Percentiles rank a stretch among this genome's conserved stretches.
Evolutionary conservation across 768 basidiomycete species (phyloP).

Genomic region (Auriscalpium microsporum): DNA sequence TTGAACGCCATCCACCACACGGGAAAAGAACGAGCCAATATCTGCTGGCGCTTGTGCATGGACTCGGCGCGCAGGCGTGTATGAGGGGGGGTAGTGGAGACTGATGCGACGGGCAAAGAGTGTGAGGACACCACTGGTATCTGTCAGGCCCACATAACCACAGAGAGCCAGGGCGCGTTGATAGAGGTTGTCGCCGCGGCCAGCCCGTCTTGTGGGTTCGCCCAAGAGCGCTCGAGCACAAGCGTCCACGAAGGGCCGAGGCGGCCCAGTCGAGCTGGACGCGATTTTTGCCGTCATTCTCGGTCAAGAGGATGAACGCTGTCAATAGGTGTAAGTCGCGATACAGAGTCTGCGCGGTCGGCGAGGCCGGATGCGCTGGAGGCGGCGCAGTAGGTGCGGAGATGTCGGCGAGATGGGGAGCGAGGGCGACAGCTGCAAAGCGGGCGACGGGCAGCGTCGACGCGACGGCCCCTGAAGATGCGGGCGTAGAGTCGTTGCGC

Average conservation of each 20-base stretch:
- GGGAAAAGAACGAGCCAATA: constrained; percentile 22
- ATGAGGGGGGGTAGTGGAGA: constrained; percentile 7
- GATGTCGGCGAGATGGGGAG: constrained; percentile 33
- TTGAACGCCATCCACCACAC: constrained; percentile 29
- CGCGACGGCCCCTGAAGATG: constrained; percentile 47
- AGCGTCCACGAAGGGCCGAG: constrained; percentile 39
- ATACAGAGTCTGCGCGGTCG: constrained; percentile 19
- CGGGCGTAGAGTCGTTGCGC: constrained; percentile 35
- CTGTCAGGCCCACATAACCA: constrained; percentile 56
- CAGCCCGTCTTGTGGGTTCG: constrained; percentile 40
- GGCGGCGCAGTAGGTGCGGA: constrained; percentile 28
- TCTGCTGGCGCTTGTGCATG: constrained; percentile 17
- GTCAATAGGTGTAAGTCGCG: too few relatives aligned
- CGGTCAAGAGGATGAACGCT: constrained; percentile 48
- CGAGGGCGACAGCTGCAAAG: constrained; percentile 33
- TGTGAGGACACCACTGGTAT: constrained; percentile 33
- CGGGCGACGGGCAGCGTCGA: constrained; percentile 43
- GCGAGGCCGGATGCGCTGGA: constrained; percentile 25
- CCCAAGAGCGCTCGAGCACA: constrained; percentile 40
- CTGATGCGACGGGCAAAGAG: not conserved
- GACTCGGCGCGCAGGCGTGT: constrained; percentile 23
- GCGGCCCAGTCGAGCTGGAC: constrained; percentile 45
- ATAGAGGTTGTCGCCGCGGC: constrained; percentile 44
- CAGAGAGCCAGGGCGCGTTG: constrained; percentile 51
- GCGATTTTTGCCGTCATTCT: constrained; percentile 62